Percentiles rank a stretch among this genome's conserved stretches.
Evolutionary conservation across 805 yeast genomes (phyloP).

Genomic region (Myxozyma sirexii): DNA sequence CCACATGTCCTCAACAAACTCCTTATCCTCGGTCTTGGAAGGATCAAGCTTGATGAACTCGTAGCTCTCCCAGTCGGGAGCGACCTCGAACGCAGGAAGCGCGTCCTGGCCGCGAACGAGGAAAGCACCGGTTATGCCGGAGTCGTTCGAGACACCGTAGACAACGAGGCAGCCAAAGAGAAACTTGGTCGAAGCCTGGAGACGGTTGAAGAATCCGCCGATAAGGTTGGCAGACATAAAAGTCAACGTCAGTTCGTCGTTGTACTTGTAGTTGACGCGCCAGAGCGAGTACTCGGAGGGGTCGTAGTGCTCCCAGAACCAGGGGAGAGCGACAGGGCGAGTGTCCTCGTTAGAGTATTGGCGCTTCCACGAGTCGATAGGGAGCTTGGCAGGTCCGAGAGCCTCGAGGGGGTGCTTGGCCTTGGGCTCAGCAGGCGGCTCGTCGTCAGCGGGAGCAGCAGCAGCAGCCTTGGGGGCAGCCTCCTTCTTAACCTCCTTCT

Average conservation of each 20-base stretch:
- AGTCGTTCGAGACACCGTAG: constrained; percentile 97
- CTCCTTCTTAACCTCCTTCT: constrained; percentile 49
- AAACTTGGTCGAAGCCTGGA: constrained; percentile 87
- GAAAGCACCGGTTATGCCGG: constrained; percentile 95
- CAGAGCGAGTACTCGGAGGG: constrained; percentile 92
- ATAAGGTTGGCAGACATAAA: constrained; percentile 98
- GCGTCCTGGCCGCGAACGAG: constrained; percentile 92
- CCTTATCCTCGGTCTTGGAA: constrained; percentile 72
- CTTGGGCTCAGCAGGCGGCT: constrained; percentile 49
- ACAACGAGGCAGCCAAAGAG: constrained; percentile 92
- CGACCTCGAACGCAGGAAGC: constrained; percentile 93
- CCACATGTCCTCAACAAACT: constrained; percentile 85
- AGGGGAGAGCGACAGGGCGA: constrained; percentile 89
- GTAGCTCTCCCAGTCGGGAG: constrained; percentile 99
- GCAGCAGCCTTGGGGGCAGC: constrained; percentile 38
- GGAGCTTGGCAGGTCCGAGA: constrained; percentile 70
- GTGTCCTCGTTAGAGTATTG: constrained; percentile 96
- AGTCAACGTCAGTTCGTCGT: constrained; percentile 94
- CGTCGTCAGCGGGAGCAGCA: constrained; percentile 40
- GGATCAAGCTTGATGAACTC: constrained; percentile 79
- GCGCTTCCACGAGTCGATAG: constrained; percentile 94
- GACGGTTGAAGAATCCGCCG: constrained; percentile 98
- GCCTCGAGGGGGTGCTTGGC: constrained; percentile 89
- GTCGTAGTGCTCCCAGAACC: constrained; percentile 97
- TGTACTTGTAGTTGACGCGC: constrained; percentile 95